Evolutionary conservation across 148 eudicot species (phyloP), one percentile per base, ranked within the genome.

Genomic region (Nyssa sinensis): DNA sequence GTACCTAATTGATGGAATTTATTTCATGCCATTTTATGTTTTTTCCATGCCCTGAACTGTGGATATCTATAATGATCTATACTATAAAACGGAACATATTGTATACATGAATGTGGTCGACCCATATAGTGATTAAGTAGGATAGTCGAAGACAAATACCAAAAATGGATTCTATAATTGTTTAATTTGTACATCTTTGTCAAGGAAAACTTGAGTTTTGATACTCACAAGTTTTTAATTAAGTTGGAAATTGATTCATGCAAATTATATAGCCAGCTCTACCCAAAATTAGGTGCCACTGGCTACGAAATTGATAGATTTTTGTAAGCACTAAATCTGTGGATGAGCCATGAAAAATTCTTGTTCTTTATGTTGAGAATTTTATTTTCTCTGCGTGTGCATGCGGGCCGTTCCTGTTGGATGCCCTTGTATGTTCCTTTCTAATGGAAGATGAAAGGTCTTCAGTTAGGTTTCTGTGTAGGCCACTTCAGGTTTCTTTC

Each of bases 31-130:
- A 24, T 41, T 63, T 55, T 17, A n/a, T 30, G 19, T 24, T 7
- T 39, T 47, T 12, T 70, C 47, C 51, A n/a, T 41, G 37, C 44
- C 57, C 64, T 62, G 62, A 71, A 32, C 55, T 69, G 19, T 41
- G 9, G n/a, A n/a, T n/a, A n/a, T n/a, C n/a, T n/a, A n/a, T n/a
- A n/a, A n/a, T n/a, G n/a, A n/a, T n/a, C n/a, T n/a, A n/a, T n/a
- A n/a, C n/a, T n/a, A n/a, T n/a, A n/a, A n/a, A n/a, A n/a, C n/a
- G n/a, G n/a, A n/a, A n/a, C n/a, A n/a, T n/a, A n/a, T 1, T 55
- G 59, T 21, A 2, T 55, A 35, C 12, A 14, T 30, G n/a, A 70
- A 58, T 29, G 7, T n/a, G n/a, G n/a, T n/a, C n/a, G n/a, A n/a
- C n/a, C n/a, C n/a, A n/a, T n/a, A n/a, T n/a, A n/a, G n/a, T n/a